phyloP scores from a whole-genome alignment of 225 moss, liverwort and hornwort genomes.

The Bryum argenteum region DNA sequence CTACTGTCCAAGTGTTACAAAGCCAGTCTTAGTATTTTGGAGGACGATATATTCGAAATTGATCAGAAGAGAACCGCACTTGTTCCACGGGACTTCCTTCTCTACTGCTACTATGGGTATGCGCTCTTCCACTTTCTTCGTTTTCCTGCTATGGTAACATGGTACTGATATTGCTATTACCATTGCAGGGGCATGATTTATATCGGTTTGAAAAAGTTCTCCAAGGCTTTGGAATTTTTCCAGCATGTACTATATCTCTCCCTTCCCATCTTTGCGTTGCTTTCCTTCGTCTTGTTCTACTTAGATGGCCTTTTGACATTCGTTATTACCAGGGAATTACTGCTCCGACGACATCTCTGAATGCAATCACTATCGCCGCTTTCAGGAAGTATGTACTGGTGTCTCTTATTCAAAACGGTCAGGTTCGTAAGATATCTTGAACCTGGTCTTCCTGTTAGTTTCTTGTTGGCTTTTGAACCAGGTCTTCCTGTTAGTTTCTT shows the following conservation, averaged over 20 bases:
- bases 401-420: conserved; percentile 91
- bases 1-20: conserved; percentile 90
- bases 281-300: background rate
- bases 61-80: conserved; percentile 94
- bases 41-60: conserved; percentile 98
- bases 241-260: conserved; percentile 74
- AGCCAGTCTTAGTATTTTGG: conserved; percentile 77
- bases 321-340: conserved; percentile 76
- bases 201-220: conserved; percentile 91
- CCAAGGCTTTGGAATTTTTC: conserved; percentile 93
- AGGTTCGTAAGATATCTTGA: conserved; percentile 57
- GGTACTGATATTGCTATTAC: conserved; percentile 18
- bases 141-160: background rate
- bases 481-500: conserved; percentile 11
- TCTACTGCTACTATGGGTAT: conserved; percentile 99
- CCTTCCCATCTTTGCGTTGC: conserved; percentile 9
- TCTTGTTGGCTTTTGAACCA: background rate
- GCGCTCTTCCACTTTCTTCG: background rate
- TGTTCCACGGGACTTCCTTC: conserved; percentile 88
- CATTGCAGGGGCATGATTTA: conserved; percentile 89
- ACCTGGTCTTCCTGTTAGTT: conserved; percentile 4
- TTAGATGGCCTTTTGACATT: conserved; percentile 12
- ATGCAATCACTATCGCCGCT: conserved; percentile 98
- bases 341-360: conserved; percentile 85
- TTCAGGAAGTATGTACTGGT: conserved; percentile 97